phyloP scores from a whole-genome alignment of 805 yeast species.

The Ogataea haglerorum region DNA sequence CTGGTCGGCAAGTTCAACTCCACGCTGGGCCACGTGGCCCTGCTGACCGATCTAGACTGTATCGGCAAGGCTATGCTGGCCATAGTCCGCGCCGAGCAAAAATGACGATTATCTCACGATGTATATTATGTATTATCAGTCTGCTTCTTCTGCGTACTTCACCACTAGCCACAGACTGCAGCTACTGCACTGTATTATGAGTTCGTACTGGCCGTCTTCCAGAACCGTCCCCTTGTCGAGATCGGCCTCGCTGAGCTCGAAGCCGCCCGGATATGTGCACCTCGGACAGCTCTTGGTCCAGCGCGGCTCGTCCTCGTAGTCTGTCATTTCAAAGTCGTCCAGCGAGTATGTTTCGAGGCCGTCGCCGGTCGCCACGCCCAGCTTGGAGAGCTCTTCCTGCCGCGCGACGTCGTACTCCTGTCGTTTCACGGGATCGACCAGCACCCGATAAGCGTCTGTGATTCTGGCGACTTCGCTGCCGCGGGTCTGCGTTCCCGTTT shows the following conservation, averaged over 20 bases:
- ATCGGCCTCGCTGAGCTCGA: conserved; percentile 57
- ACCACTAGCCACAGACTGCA: conserved; percentile 89
- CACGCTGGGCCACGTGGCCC: conserved; percentile 71
- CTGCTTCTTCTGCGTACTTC: conserved; percentile 50
- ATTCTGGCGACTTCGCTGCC: conserved; percentile 34
- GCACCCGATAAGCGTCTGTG: conserved; percentile 60
- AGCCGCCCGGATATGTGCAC: conserved; percentile 52
- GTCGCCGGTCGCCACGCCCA: conserved; percentile 51
- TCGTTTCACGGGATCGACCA: conserved; percentile 42
- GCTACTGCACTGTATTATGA: conserved; percentile 73
- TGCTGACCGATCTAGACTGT: conserved; percentile 69
- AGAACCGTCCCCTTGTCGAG: conserved; percentile 46
- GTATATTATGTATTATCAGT: conserved; percentile 8
- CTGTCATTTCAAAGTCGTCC: conserved; percentile 46
- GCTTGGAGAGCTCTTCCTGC: conserved; percentile 30
- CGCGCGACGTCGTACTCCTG: conserved; percentile 51
- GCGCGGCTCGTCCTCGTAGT: conserved; percentile 35
- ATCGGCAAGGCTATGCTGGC: conserved; percentile 71
- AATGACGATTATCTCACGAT: conserved; percentile 3
- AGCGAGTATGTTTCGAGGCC: conserved; percentile 68
- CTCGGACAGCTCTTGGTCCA: conserved; percentile 64
- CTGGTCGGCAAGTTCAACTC: conserved; percentile 65
- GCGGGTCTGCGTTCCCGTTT: conserved; percentile 23
- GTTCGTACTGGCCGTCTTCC: conserved; percentile 46
- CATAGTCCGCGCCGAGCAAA: conserved; percentile 54